These are phyloP conservation scores for Amanita rimosa DNA, from an alignment of 768 basidiomycete genomes.

Conservation along the genomic window DNA sequence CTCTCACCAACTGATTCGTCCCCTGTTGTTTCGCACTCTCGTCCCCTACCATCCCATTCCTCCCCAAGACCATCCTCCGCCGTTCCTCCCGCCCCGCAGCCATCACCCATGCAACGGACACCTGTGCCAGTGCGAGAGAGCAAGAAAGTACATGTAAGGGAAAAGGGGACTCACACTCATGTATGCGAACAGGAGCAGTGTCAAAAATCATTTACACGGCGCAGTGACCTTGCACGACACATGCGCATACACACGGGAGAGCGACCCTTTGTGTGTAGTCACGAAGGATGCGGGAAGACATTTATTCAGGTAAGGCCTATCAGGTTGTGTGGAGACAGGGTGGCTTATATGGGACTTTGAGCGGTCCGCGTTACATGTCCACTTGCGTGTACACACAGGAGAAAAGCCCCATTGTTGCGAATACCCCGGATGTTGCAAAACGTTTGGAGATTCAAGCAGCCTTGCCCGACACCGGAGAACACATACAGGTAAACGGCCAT, in stretches of 20 bases:
- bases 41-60: conserved; percentile 18
- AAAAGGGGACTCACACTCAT: conserved; percentile 38
- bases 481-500: conserved; percentile 78
- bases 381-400: conserved; percentile 82
- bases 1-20: conserved; percentile 35
- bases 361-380: conserved; percentile 86
- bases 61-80: conserved; percentile 28
- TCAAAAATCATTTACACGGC: conserved; percentile 70
- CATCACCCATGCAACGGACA: conserved; percentile 11
- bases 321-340: conserved; percentile 8
- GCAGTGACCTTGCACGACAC: conserved; percentile 77
- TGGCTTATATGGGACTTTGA: conserved; percentile 18
- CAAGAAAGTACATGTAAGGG: conserved; percentile 32
- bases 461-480: conserved; percentile 86
- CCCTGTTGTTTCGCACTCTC: conserved; percentile 35
- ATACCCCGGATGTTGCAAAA: conserved; percentile 79
- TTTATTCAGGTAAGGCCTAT: conserved; percentile 68
- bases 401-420: conserved; percentile 90
- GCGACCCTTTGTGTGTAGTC: conserved; percentile 68
- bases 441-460: conserved; percentile 87
- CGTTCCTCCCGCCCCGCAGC: not conserved
- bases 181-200: conserved; percentile 65
- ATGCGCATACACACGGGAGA: conserved; percentile 89
- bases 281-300: conserved; percentile 73
- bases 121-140: conserved; percentile 21